Conservation (phyloP, 1,284 basidiomycete species). For the Cryptococcus jaspeensis region DNA sequence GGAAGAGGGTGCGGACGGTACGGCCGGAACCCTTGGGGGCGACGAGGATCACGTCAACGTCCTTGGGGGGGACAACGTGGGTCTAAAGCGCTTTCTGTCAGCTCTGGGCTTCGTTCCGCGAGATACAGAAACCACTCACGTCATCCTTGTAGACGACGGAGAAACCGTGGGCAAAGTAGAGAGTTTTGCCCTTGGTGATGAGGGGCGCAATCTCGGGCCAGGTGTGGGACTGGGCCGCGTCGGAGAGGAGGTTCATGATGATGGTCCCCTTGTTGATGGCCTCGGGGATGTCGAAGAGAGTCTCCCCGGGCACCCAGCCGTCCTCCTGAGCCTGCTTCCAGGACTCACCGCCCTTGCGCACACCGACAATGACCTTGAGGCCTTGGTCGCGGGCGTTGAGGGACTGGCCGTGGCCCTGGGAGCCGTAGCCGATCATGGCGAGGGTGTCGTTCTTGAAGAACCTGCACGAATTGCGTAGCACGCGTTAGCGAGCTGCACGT, state of each 20-base stretch:
- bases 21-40: slow-evolving; percentile 99
- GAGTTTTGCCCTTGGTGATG: slow-evolving; percentile 98
- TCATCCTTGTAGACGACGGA: slow-evolving; percentile 98
- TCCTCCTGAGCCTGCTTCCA: slow-evolving; percentile 96
- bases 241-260: slow-evolving; percentile 99
- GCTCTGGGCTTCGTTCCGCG: background rate
- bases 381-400: slow-evolving; percentile 99
- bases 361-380: slow-evolving; percentile 97
- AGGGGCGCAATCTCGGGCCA: slow-evolving; percentile 86
- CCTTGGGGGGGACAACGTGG: slow-evolving; percentile 82
- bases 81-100: slow-evolving; percentile 54
- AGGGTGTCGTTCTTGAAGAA: slow-evolving; percentile 99
- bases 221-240: slow-evolving; percentile 94
- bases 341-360: slow-evolving; percentile 87
- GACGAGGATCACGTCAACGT: slow-evolving; percentile 98
- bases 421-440: slow-evolving; percentile 97
- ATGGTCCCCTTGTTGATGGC: slow-evolving; percentile 94
- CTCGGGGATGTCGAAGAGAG: slow-evolving; percentile 97
- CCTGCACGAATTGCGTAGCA: slow-evolving; percentile 24
- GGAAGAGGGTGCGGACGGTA: slow-evolving; percentile 98
- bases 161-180: slow-evolving; percentile 99
- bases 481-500: background rate
- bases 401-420: slow-evolving; percentile 95
- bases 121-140: slow-evolving; percentile 41
- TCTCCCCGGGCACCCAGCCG: slow-evolving; percentile 98